Base-by-base conservation (phyloP, 2,329 filamentous ascomycete genomes). In the Sporothrix curviconia region DNA sequence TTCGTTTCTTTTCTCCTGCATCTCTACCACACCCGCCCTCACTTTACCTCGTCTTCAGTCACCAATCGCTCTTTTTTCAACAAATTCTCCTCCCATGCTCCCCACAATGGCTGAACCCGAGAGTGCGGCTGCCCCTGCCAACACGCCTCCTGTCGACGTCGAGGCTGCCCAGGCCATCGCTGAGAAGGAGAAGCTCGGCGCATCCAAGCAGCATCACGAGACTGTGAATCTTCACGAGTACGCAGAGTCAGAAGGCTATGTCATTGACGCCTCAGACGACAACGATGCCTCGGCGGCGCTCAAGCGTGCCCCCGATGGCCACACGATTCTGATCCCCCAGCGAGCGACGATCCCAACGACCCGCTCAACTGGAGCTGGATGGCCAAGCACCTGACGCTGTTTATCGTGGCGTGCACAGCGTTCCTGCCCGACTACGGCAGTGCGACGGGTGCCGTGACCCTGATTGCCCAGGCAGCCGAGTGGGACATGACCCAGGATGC, bases 241-340 rank as follows among this genome's bases (percentile, higher is more conserved):
- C 56, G 66, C 64, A 46, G 70, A 73, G 58, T 56, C 60, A 1
- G 68, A 71, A 47, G 71, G 71, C 37, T 74, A 78, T 62, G 63
- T 72, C 39, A 65, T 73, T 52, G 70, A 73, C 37, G 65, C 70
- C 25, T 32, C 50, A 36, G 66, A 66, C 32, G 68, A 69, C 14
- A 65, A 66, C 40, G 67, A 68, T 14, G 64, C 66, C 30, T 61
- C 64, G 28, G 63, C 55, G 24, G 62, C 59, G 2, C 51, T 69
- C 56, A 73, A 72, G 61, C 66, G 71, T 12, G 71, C 72, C n/a
- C 59, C 61, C n/a, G 72, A 75, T 57, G 71, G 71, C 15, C 71
- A 66, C 43, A 76, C 74, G 3, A 74, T 80, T 15, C 70, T 82
- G 49, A 78, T 81, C 22, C 80, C 79, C 2, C 78, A 82, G 79